A percentile compares a stretch with the other conserved stretches of the same genome.
Conservation (phyloP, 1,139 yeast species). For the Kluyveromyces marxianus region DNA sequence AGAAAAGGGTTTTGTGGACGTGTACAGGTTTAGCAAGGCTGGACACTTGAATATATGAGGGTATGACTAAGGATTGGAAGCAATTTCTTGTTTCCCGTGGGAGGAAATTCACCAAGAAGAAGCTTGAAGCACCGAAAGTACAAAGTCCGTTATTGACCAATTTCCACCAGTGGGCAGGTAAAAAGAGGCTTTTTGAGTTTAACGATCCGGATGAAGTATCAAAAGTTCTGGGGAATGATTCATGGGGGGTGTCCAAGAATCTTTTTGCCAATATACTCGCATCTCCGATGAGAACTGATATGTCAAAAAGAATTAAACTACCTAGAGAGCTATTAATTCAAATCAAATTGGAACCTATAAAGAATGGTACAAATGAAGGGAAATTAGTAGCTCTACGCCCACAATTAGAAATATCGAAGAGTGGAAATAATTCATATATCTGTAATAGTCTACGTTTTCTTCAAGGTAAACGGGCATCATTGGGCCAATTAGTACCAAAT, state of each 20-base stretch:
- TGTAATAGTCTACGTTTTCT: constrained; percentile 12
- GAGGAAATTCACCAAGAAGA: background rate
- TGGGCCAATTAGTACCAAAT: constrained; percentile 13
- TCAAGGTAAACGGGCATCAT: constrained; percentile 5
- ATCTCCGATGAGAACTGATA: constrained; percentile 26
- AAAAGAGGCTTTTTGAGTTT: constrained; percentile 15
- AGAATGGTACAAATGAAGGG: constrained; percentile 1
- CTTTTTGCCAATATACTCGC: constrained; percentile 23
- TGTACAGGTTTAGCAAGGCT: too few species aligned
- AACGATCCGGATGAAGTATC: constrained; percentile 1
- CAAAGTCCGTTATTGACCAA: constrained; percentile 20
- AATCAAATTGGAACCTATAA: constrained; percentile 13
- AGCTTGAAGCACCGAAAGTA: constrained; percentile 1
- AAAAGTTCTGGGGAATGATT: constrained; percentile 4
- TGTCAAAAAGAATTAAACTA: constrained; percentile 13
- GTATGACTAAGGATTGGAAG: background rate
- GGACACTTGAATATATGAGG: background rate
- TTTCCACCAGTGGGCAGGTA: constrained; percentile 29
- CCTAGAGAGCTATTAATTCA: constrained; percentile 23
- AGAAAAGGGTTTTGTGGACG: too few species aligned
- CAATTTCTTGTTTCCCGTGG: background rate
- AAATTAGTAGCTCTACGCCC: background rate
- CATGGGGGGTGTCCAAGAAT: constrained; percentile 15
- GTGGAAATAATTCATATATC: constrained; percentile 20
- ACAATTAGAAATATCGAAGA: constrained; percentile 1